A percentile compares a stretch with the other conserved stretches of the same genome.
Conservation (phyloP, 2,329 filamentous ascomycete genomes). For the Cordyceps tenuipes region DNA sequence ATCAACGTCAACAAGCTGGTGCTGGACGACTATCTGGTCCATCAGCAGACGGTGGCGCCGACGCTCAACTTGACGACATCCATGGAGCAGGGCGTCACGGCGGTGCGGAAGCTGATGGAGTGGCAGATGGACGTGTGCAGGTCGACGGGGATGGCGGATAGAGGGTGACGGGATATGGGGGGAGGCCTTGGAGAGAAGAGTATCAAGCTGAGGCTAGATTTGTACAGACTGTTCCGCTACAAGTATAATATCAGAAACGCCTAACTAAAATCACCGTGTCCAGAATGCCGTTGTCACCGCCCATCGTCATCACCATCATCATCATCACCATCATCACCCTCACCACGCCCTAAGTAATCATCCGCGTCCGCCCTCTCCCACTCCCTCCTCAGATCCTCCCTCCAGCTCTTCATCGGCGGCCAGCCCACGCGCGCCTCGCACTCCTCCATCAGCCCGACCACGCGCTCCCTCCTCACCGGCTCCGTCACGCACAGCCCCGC, state of each 20-base stretch:
- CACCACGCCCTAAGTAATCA: not conserved
- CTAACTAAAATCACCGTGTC: not conserved
- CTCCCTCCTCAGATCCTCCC: slow-evolving; percentile 24
- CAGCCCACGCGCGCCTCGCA: slow-evolving; percentile 30
- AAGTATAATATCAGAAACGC: not conserved
- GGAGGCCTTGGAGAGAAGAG: too few relatives aligned
- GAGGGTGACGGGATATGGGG: not conserved
- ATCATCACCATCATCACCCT: not conserved
- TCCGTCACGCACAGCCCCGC: slow-evolving; percentile 34
- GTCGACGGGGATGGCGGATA: slow-evolving; percentile 32
- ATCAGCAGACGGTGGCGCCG: slow-evolving; percentile 22
- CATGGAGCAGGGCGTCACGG: slow-evolving; percentile 37
- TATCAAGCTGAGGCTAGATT: not conserved
- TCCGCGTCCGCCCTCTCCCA: slow-evolving; percentile 20
- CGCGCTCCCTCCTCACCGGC: slow-evolving; percentile 24
- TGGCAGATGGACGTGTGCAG: slow-evolving; percentile 40
- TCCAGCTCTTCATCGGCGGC: slow-evolving; percentile 27
- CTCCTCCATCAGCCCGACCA: slow-evolving; percentile 28
- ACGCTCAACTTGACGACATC: slow-evolving; percentile 27
- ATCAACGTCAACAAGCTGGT: slow-evolving; percentile 39
- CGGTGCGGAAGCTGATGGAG: slow-evolving; percentile 33
- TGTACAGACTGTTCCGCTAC: not conserved
- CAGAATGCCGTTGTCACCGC: not conserved
- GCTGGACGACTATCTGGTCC: slow-evolving; percentile 2
- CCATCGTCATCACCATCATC: not conserved